phyloP scores from a whole-genome alignment of 768 basidiomycete species.

The Boletus patriciae region DNA sequence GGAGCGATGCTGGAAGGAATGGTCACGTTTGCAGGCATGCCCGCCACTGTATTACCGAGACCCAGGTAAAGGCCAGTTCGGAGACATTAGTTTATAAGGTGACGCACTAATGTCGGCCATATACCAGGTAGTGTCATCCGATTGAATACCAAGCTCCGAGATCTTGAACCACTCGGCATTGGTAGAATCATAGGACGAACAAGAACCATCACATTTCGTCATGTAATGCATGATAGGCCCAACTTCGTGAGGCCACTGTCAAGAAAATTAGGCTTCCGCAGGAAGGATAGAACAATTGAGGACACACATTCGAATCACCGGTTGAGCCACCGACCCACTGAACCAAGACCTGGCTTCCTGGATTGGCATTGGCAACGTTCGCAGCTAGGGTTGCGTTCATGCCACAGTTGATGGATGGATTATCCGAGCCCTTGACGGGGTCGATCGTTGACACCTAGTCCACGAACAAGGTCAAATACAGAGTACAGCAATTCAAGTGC shows the following conservation, averaged over 20 bases:
- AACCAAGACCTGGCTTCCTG: slow-evolving; percentile 54
- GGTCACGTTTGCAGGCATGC: slow-evolving; percentile 40
- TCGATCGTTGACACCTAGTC: slow-evolving; percentile 36
- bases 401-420: slow-evolving; percentile 62
- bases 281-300: background rate
- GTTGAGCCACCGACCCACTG: slow-evolving; percentile 52
- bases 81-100: background rate
- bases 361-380: slow-evolving; percentile 53
- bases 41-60: slow-evolving; percentile 30
- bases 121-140: slow-evolving; percentile 43
- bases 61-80: background rate
- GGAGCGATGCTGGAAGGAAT: slow-evolving; percentile 55
- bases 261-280: background rate
- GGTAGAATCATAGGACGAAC: slow-evolving; percentile 57
- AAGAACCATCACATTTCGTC: slow-evolving; percentile 56
- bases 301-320: slow-evolving; percentile 35
- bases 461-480: background rate
- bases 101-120: slow-evolving; percentile 51
- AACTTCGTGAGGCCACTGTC: slow-evolving; percentile 53
- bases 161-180: slow-evolving; percentile 76
- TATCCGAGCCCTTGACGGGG: slow-evolving; percentile 57
- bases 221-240: slow-evolving; percentile 77
- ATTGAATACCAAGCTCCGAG: slow-evolving; percentile 46
- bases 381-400: slow-evolving; percentile 48
- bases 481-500: background rate